A percentile compares a stretch with the other conserved stretches of the same genome.
Conservation (phyloP, 805 yeast species). For the Starmerella sirachaensis region DNA sequence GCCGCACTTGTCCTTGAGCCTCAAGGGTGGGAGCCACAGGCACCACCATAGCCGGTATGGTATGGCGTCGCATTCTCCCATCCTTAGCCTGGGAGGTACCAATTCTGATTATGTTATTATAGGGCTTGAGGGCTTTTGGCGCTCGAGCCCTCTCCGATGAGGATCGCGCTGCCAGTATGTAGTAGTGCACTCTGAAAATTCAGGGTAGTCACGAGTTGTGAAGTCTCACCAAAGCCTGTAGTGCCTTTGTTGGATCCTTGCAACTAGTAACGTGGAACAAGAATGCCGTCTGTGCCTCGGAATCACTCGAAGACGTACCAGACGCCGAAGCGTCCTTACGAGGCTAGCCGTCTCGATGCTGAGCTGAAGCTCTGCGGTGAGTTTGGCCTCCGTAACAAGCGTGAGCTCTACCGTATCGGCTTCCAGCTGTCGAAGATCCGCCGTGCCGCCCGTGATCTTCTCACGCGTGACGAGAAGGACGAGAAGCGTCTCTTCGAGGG, state of each 20-base stretch:
- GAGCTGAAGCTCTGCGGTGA: slow-evolving; percentile 99
- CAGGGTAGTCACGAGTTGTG: too few relatives aligned
- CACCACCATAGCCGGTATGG: too few relatives aligned
- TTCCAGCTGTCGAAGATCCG: slow-evolving; percentile 98
- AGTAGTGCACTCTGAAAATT: too few relatives aligned
- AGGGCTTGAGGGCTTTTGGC: too few relatives aligned
- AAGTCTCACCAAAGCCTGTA: too few relatives aligned
- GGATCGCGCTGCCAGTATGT: too few relatives aligned
- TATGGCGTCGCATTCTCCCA: too few relatives aligned
- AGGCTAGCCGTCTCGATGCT: slow-evolving; percentile 98
- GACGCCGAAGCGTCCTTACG: slow-evolving; percentile 99
- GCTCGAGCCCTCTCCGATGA: too few relatives aligned
- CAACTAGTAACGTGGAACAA: slow-evolving; percentile 16
- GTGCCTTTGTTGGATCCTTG: slow-evolving; percentile 1
- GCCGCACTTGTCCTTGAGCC: too few relatives aligned
- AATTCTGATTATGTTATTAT: too few relatives aligned
- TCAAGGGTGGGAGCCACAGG: too few relatives aligned
- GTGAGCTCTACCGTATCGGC: slow-evolving; percentile 99
- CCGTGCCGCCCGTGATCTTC: slow-evolving; percentile 99
- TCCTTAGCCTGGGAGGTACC: too few relatives aligned
- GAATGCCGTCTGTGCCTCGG: slow-evolving; percentile 51
- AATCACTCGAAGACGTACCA: slow-evolving; percentile 99
- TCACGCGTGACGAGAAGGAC: slow-evolving; percentile 99
- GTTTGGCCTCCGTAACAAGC: slow-evolving; percentile 99
- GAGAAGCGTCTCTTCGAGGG: slow-evolving; percentile 99